Base-by-base conservation (phyloP, 1,284 basidiomycete species). In the Papiliotrema nemorosa region DNA sequence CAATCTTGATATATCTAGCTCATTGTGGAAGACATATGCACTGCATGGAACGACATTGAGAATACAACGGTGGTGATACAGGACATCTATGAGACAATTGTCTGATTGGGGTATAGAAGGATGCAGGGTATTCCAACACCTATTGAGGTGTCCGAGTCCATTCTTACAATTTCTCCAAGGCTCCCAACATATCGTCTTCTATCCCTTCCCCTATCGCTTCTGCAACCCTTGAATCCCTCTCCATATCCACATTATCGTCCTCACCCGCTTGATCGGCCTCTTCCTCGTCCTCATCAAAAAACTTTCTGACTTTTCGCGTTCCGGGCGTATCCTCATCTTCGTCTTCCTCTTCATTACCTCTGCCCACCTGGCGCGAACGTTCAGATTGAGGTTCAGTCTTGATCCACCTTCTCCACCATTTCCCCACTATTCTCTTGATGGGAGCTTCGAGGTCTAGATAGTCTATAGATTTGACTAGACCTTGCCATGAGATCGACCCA, bases 401-500 rank as follows among this genome's bases (percentile, higher is more conserved):
- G 42, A 69, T 62, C 73, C 73, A 76, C 20, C 58, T 58, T 20
- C 69, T 60, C 73, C 73, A 76, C 71, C 69, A 76, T 21, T 59
- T 63, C 5, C 66, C 69, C 2, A 73, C 60, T n/a, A 69, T 58
- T 1, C 56, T 38, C 58, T 73, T 73, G 50, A 74, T 65, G 22
- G 59, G 47, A 38, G 67, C 61, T 59, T 74, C 70, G 14, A 73
- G 52, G 3, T 60, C 67, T 12, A 76, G 66, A 51, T 69, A 74
- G 44, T 75, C 67, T 41, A 74, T 70, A 50, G 73, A 74, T 34
- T 62, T 60, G 39, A 76, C 63, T 4, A 76, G 40, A 2, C 73
- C 72, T 55, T 70, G 63, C 73, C 73, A 76, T 7, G 58, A 57
- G n/a, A 72, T 62, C 14, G 63, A 24, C 1, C 69, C 69, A 13